Percentiles rank a stretch among this genome's conserved stretches.
Evolutionary conservation across 225 moss, liverwort and hornwort genomes (phyloP).

Genomic region (Physcomitrium patens): DNA sequence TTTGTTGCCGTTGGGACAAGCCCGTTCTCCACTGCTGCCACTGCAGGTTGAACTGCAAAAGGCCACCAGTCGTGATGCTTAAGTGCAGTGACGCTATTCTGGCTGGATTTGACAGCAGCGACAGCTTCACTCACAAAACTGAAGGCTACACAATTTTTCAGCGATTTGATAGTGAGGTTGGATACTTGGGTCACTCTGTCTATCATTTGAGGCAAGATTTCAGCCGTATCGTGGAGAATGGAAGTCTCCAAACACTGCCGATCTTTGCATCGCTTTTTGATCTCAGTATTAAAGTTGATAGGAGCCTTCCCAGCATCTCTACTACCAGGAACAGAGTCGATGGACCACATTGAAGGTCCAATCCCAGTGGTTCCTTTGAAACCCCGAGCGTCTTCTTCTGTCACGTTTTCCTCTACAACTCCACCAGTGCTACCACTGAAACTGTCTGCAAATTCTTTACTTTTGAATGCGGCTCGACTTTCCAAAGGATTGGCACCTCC

Average conservation of each 20-base stretch:
- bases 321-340: background rate
- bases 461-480: conserved; percentile 19
- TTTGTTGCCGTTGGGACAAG: background rate
- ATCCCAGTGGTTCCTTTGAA: conserved; percentile 1
- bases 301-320: conserved; percentile 8
- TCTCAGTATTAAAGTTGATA: background rate
- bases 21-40: conserved; percentile 27
- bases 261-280: background rate
- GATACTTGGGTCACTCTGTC: conserved; percentile 9
- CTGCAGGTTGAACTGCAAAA: conserved; percentile 26
- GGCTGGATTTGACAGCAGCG: conserved; percentile 20
- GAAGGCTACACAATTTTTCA: conserved; percentile 9
- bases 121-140: conserved; percentile 1
- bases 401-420: conserved; percentile 15
- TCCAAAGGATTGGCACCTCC: conserved; percentile 27
- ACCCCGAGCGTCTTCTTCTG: conserved; percentile 16
- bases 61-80: conserved; percentile 36
- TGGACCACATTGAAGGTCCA: conserved; percentile 13
- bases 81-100: background rate
- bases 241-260: background rate
- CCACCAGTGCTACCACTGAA: conserved; percentile 18
- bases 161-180: conserved; percentile 18
- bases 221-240: background rate
- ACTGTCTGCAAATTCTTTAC: conserved; percentile 10
- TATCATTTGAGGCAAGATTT: conserved; percentile 21